Conservation (phyloP, 176 grass and related monocot species). For the Canna indica region DNA sequence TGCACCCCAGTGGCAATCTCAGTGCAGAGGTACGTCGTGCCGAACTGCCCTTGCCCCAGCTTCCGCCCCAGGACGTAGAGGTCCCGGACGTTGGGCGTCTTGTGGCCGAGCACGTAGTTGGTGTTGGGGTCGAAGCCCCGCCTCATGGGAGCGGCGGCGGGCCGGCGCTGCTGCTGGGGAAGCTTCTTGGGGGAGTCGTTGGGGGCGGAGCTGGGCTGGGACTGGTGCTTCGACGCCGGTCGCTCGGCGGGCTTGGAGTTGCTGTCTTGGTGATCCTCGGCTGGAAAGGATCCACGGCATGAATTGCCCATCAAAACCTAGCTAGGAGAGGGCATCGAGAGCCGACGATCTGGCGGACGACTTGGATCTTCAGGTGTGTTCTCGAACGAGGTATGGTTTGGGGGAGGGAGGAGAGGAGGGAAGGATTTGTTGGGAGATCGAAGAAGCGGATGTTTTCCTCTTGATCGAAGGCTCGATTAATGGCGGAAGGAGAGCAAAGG, state of each 20-base stretch:
- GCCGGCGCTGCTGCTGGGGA: not conserved
- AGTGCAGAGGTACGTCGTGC: slow-evolving; percentile 81
- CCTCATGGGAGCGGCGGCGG: not conserved
- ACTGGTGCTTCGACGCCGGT: not conserved
- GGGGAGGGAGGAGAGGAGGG: not conserved
- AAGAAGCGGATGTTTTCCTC: not conserved
- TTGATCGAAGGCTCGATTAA: not conserved
- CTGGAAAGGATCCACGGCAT: not conserved
- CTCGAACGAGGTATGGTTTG: not conserved
- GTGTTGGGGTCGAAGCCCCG: slow-evolving; percentile 30
- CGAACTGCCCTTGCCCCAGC: slow-evolving; percentile 90
- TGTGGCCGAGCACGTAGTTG: slow-evolving; percentile 23
- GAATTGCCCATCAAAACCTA: slow-evolving; percentile 8
- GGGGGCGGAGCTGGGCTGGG: not conserved
- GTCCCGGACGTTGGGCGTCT: slow-evolving; percentile 63
- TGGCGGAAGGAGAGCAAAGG: not conserved
- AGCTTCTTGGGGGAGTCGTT: slow-evolving; percentile 4
- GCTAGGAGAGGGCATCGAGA: not conserved
- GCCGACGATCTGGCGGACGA: not conserved
- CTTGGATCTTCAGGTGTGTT: not conserved
- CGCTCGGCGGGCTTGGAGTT: not conserved
- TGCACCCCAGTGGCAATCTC: slow-evolving; percentile 52
- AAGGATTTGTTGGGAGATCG: not conserved
- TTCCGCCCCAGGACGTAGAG: slow-evolving; percentile 59
- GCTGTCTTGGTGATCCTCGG: not conserved